Percentiles rank a stretch among this genome's conserved stretches.
Conservation (phyloP, 2,329 filamentous ascomycete genomes). For the Colletotrichum paranaense region DNA sequence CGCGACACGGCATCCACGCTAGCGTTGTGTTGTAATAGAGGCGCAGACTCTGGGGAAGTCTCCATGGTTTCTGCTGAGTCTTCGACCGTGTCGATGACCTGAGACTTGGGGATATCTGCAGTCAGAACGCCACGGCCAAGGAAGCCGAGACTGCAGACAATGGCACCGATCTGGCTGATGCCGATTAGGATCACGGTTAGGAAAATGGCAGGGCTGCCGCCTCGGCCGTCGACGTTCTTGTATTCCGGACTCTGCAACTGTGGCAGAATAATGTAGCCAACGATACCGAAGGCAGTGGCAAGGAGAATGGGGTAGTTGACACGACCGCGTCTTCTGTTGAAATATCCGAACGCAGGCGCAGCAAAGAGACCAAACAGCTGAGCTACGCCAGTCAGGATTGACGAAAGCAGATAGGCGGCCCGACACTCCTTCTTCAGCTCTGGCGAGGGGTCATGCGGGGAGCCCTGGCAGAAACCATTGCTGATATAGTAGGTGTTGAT, state of each 20-base stretch:
- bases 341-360: slow-evolving; percentile 88
- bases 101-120: slow-evolving; percentile 52
- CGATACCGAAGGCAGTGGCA: slow-evolving; percentile 78
- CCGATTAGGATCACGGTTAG: slow-evolving; percentile 84
- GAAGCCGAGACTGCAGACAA: slow-evolving; percentile 93
- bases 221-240: slow-evolving; percentile 69
- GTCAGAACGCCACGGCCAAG: slow-evolving; percentile 83
- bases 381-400: slow-evolving; percentile 87
- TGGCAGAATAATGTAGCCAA: slow-evolving; percentile 83
- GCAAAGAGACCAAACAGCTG: slow-evolving; percentile 87
- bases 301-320: slow-evolving; percentile 81
- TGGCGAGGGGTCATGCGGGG: slow-evolving; percentile 70
- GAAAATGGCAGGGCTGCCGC: slow-evolving; percentile 77
- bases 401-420: slow-evolving; percentile 87
- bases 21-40: slow-evolving; percentile 48
- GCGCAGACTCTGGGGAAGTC: slow-evolving; percentile 54
- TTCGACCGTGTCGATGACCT: slow-evolving; percentile 40
- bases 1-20: slow-evolving; percentile 53
- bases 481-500: slow-evolving; percentile 91
- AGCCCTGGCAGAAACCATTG: slow-evolving; percentile 81
- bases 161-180: slow-evolving; percentile 94
- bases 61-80: slow-evolving; percentile 39
- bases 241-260: slow-evolving; percentile 82
- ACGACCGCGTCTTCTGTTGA: slow-evolving; percentile 75
- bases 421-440: slow-evolving; percentile 89